Conservation (phyloP, 352 stramenopile species). For the Phytophthora tentaculata region DNA sequence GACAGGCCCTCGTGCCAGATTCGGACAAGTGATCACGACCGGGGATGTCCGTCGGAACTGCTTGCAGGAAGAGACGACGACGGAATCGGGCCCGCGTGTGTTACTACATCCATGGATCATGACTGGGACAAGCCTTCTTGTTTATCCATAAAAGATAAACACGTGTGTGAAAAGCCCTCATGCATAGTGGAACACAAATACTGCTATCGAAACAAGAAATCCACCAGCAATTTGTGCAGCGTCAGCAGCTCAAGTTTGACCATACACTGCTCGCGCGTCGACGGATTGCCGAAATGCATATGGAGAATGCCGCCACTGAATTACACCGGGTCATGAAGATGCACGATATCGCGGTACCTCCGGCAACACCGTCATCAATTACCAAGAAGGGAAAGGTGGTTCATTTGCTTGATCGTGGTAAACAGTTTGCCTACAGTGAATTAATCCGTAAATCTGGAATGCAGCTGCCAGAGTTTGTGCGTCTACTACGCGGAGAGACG, state of each 20-base stretch:
- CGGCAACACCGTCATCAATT: background rate
- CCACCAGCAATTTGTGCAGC: no score
- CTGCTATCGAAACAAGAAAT: no score
- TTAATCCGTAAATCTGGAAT: slow-evolving; percentile 2
- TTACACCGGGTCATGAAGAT: background rate
- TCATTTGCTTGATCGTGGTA: background rate
- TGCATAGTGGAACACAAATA: no score
- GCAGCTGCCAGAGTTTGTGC: slow-evolving; percentile 16
- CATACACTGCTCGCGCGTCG: background rate
- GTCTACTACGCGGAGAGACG: slow-evolving; percentile 16
- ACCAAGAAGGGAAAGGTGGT: background rate
- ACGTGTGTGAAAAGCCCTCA: no score
- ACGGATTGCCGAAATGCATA: background rate
- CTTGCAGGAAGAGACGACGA: no score
- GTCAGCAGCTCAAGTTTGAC: no score
- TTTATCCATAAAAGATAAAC: no score
- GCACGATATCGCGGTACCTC: background rate
- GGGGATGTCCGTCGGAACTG: no score
- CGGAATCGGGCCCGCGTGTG: no score
- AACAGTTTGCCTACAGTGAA: slow-evolving; percentile 9
- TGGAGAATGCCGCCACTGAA: background rate
- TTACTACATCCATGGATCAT: no score
- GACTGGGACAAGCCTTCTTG: no score
- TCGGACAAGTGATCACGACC: no score
- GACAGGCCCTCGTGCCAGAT: background rate